phyloP scores from a whole-genome alignment of 2,329 filamentous ascomycete genomes.

The Sporothrix pallida region DNA sequence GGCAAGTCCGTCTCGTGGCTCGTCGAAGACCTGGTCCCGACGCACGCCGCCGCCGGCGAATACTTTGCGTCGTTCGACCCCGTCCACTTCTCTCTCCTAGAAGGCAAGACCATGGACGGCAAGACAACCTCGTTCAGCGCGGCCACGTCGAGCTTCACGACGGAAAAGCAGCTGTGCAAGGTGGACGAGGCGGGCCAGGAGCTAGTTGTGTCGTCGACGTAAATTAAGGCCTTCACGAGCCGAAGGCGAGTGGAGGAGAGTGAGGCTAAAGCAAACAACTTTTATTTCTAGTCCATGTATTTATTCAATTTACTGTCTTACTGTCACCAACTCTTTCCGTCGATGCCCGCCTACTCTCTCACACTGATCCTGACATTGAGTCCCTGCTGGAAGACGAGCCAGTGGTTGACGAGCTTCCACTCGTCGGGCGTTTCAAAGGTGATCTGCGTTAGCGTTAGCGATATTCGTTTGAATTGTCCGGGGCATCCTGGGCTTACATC shows the following conservation, averaged over 20 bases:
- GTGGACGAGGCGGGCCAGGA: slow-evolving; percentile 26
- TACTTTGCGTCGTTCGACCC: slow-evolving; percentile 35
- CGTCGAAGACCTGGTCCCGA: slow-evolving; percentile 35
- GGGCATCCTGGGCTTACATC: slow-evolving; percentile 41
- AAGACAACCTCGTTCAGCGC: slow-evolving; percentile 25
- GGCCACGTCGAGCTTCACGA: slow-evolving; percentile 31
- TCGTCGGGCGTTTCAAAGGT: slow-evolving; percentile 9
- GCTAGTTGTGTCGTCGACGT: slow-evolving; percentile 32
- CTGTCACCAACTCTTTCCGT: too few species aligned
- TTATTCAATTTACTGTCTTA: not conserved
- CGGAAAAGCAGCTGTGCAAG: slow-evolving; percentile 31
- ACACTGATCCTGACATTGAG: slow-evolving; percentile 5
- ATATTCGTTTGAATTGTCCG: too few species aligned
- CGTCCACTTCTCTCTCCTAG: slow-evolving; percentile 25
- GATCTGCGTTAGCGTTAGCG: slow-evolving; percentile 15
- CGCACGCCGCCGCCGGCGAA: slow-evolving; percentile 28
- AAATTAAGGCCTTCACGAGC: not conserved
- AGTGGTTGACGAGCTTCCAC: slow-evolving; percentile 29
- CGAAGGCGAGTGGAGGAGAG: not conserved
- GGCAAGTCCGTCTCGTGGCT: slow-evolving; percentile 35
- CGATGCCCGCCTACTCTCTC: not conserved
- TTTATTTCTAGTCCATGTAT: not conserved
- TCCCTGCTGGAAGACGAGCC: slow-evolving; percentile 28
- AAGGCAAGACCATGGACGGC: slow-evolving; percentile 30
- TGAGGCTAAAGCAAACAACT: too few species aligned